Conservation (phyloP, 495 filamentous ascomycete genomes). For the Rhizodiscina lignyota region DNA sequence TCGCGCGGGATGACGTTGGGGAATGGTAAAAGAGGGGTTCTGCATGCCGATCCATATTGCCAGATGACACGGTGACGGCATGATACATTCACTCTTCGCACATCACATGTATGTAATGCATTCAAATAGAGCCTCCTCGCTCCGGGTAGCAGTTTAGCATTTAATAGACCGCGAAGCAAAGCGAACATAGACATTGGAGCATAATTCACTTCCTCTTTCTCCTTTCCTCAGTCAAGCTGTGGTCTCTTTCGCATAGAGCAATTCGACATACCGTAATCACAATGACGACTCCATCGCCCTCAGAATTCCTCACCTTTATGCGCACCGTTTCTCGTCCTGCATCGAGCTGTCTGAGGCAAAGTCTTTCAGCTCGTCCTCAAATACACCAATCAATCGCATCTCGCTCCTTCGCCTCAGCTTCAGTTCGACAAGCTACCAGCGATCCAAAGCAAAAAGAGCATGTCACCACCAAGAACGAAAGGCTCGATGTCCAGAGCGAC, state of each 20-base stretch:
- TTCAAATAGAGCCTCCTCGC: not conserved
- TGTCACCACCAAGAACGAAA: conserved; percentile 15
- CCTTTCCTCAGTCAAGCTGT: not conserved
- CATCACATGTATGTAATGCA: not conserved
- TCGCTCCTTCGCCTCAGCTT: conserved; percentile 3
- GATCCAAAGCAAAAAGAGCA: conserved; percentile 4
- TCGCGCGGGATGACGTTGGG: too few species aligned
- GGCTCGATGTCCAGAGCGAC: conserved; percentile 27
- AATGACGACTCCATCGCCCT: conserved; percentile 12
- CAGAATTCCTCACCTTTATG: conserved; percentile 16
- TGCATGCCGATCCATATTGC: too few species aligned
- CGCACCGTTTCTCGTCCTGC: conserved; percentile 5
- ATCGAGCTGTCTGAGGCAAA: conserved; percentile 2
- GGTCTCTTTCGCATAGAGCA: not conserved
- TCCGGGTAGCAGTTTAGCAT: too few species aligned
- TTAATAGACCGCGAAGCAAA: too few species aligned
- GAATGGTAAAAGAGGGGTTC: too few species aligned
- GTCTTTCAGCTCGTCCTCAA: not conserved
- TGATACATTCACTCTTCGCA: too few species aligned
- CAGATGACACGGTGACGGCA: too few species aligned
- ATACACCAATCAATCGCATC: conserved; percentile 2
- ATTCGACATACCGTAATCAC: not conserved
- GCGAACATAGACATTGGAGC: too few species aligned
- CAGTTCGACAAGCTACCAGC: conserved; percentile 1
- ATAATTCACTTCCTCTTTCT: conserved; percentile 1